Evolutionary conservation across 1,139 yeast species (phyloP), one percentile per base, ranked within the genome.

Genomic region (Geotrichum fermentans): DNA sequence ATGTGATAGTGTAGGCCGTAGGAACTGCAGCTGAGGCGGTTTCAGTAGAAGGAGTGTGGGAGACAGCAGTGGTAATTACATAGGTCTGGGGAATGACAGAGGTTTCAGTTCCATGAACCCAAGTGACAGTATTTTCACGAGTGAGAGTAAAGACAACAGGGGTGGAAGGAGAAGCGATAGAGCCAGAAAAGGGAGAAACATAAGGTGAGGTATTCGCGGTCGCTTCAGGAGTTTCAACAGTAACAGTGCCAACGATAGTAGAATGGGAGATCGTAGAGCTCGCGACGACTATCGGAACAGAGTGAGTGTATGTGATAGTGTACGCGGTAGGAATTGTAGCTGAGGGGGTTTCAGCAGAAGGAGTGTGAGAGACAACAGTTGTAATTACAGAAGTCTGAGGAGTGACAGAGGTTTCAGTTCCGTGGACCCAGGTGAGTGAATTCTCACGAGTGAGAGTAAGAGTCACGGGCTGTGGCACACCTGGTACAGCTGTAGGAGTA

Each of bases 401-500:
- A 20, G 47, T 14, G 35, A 24, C 49, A 16, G 38, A 32, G 11
- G 33, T 10, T 14, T 14, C 18, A 37, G 30, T 39, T 11, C 43
- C 42, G 13, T 35, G 24, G 26, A 28, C 37, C 28, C 16, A 44
- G 4, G 46, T 17, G 21, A 40, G 16, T n/a, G 29, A 34, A n/a
- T 29, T 43, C 10, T 11, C 16, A 30, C 26, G 32, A 18, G 33
- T 30, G 18, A 38, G 22, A 8, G 20, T 18, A 11, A 34, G 17
- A 22, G 24, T 16, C 22, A 32, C 33, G 28, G 51, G 20, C 51
- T 14, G 2, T 43, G 33, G 14, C 48, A 40, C 11, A 20, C 39
- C 8, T n/a, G n/a, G n/a, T n/a, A n/a, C n/a, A n/a, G n/a, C n/a
- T n/a, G 18, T 45, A 20, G 52, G 38, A 14, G 45, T 24, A 21